A percentile compares a stretch with the other conserved stretches of the same genome.
Conservation (phyloP, 768 basidiomycete species). For the Panaeolus papilionaceus region DNA sequence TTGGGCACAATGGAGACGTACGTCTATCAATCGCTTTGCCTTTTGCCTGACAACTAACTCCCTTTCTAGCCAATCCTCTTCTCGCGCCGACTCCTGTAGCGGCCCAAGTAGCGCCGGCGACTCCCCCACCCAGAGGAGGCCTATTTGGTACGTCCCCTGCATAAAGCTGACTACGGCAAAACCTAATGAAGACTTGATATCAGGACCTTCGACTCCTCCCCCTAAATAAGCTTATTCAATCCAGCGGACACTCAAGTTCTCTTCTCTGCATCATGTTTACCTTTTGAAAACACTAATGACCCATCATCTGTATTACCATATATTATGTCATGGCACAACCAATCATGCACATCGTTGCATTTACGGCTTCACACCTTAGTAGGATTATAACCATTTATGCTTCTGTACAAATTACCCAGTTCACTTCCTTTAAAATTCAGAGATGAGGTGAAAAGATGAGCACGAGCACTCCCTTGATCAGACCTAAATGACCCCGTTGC, state of each 20-base stretch:
- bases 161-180: neutral
- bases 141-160: conserved; percentile 62
- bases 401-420: neutral
- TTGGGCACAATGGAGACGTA: conserved; percentile 89
- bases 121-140: conserved; percentile 62
- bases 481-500: too few species aligned
- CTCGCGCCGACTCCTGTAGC: conserved; percentile 54
- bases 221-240: conserved; percentile 31
- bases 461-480: too few species aligned
- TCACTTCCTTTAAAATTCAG: neutral
- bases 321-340: conserved; percentile 5
- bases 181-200: neutral
- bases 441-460: neutral
- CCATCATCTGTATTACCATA: conserved; percentile 13
- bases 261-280: conserved; percentile 8
- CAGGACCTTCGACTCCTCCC: conserved; percentile 40
- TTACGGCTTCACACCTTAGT: conserved; percentile 3
- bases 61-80: conserved; percentile 64
- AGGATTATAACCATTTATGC: neutral
- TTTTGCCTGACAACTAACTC: neutral
- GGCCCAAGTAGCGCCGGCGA: conserved; percentile 44
- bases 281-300: conserved; percentile 8
- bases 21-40: conserved; percentile 30
- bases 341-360: neutral
- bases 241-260: neutral